Conservation (phyloP, 2,329 filamentous ascomycete genomes). For the Fusarium caatingaense region DNA sequence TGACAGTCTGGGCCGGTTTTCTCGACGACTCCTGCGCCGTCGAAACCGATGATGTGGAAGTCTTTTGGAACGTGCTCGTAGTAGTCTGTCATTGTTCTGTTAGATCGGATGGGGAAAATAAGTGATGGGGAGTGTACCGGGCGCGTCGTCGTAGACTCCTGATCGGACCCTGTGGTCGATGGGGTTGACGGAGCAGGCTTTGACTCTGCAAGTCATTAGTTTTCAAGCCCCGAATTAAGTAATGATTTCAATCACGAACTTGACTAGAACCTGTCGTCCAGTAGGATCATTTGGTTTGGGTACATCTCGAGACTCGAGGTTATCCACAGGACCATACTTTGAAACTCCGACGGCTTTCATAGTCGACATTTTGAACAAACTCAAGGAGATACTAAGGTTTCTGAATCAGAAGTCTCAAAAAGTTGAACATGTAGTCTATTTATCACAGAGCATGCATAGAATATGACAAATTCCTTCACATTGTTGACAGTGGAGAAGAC, state of each 20-base stretch:
- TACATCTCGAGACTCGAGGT: background rate
- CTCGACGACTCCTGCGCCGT: background rate
- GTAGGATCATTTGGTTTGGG: background rate
- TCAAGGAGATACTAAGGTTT: too few relatives aligned
- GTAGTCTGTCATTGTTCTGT: background rate
- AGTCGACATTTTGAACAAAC: background rate
- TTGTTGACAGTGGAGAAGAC: background rate
- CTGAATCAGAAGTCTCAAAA: too few relatives aligned
- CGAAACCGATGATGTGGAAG: slow-evolving; percentile 1
- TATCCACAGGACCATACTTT: background rate
- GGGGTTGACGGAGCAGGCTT: background rate
- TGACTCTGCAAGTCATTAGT: too few relatives aligned
- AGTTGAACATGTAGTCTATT: background rate
- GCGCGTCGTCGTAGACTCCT: background rate
- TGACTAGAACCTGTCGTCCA: background rate
- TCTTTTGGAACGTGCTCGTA: background rate
- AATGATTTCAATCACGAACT: background rate
- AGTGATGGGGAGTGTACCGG: background rate
- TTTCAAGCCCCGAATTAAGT: too few relatives aligned
- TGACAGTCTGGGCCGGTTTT: background rate
- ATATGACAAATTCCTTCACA: too few relatives aligned
- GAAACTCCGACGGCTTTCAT: slow-evolving; percentile 5
- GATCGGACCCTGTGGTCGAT: slow-evolving; percentile 11
- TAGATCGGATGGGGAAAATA: background rate
- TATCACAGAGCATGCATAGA: background rate